Percentiles rank a stretch among this genome's conserved stretches.
phyloP scores from a whole-genome alignment of 805 yeast species.

The Vanderwaltozyma verrucispora region DNA sequence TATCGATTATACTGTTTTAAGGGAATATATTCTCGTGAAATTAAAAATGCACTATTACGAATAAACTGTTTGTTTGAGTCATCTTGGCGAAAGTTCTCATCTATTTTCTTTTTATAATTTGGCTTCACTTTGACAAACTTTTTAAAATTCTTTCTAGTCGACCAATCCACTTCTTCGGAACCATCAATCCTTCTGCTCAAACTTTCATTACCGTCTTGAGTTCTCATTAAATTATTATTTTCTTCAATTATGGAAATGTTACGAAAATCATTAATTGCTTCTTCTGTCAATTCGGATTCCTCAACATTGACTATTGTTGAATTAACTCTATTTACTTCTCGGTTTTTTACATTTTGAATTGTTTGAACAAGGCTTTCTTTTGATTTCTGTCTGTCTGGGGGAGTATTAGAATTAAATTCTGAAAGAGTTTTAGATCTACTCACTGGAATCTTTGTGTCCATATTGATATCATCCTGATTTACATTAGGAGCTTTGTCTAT shows the following conservation, averaged over 20 bases:
- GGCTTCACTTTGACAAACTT: slow-evolving; percentile 29
- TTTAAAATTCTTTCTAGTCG: slow-evolving; percentile 32
- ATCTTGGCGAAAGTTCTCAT: neutral
- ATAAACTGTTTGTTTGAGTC: slow-evolving; percentile 5
- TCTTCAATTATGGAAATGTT: slow-evolving; percentile 30
- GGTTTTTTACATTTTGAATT: slow-evolving; percentile 23
- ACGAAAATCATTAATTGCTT: slow-evolving; percentile 23
- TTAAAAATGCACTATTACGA: slow-evolving; percentile 17
- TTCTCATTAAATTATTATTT: slow-evolving; percentile 7
- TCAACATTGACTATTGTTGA: slow-evolving; percentile 20
- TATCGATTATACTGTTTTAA: slow-evolving; percentile 14
- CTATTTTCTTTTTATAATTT: slow-evolving; percentile 1
- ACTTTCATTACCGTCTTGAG: neutral
- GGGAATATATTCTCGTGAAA: slow-evolving; percentile 28
- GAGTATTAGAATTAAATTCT: neutral
- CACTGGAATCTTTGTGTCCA: neutral
- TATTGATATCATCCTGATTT: too few species aligned
- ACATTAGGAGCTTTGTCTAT: too few species aligned
- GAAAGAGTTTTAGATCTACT: neutral
- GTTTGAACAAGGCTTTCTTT: slow-evolving; percentile 19
- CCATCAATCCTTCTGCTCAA: neutral
- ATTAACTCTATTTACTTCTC: slow-evolving; percentile 20
- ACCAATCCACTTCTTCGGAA: slow-evolving; percentile 14
- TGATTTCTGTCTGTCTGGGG: neutral
- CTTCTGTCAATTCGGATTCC: slow-evolving; percentile 21